Evolutionary conservation across 2,329 filamentous ascomycete genomes (phyloP).

Genomic region (Talaromyces verruculosus): DNA sequence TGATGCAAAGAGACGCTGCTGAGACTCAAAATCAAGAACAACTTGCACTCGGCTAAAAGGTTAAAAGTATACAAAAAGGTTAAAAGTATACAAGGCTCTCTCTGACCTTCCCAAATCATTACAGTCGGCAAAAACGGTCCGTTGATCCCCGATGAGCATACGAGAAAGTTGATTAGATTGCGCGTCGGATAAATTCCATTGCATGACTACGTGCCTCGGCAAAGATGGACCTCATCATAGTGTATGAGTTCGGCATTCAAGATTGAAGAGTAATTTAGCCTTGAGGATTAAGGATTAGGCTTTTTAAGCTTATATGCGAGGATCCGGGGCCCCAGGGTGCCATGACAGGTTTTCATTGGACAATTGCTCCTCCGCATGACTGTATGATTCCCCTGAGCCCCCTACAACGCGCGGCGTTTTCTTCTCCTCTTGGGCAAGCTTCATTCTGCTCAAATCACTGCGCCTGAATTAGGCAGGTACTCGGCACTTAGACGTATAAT

Average conservation of each 20-base stretch:
- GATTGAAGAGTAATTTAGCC: neutral
- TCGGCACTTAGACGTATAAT: neutral
- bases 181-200: neutral
- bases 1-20: neutral
- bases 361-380: neutral
- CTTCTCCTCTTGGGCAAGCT: neutral
- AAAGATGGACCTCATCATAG: neutral
- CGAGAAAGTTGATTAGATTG: neutral
- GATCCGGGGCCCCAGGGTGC: neutral
- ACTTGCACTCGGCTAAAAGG: neutral
- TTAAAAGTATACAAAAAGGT: neutral
- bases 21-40: neutral
- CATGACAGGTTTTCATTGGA: neutral
- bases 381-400: neutral
- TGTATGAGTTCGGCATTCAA: neutral
- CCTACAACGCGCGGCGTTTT: neutral
- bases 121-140: neutral
- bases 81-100: neutral
- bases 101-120: no score
- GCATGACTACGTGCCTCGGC: neutral
- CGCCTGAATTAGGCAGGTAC: neutral
- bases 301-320: conserved; percentile 6
- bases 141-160: no score
- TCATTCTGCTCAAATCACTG: neutral
- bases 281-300: neutral